Base-by-base conservation (phyloP, 768 basidiomycete genomes). In the Neoboletus brunneissimus region DNA sequence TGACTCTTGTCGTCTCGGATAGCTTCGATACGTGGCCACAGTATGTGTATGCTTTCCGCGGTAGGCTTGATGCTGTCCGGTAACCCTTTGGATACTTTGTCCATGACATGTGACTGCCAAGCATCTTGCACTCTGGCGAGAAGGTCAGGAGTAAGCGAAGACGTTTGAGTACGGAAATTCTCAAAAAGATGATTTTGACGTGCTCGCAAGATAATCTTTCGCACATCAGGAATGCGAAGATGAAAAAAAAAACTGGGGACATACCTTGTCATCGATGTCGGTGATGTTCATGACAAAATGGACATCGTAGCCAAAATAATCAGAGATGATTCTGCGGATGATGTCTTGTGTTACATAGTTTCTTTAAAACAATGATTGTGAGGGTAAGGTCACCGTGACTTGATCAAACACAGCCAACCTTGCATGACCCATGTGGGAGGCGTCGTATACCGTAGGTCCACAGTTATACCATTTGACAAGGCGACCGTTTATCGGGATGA, bases 261-360 rank as follows among this genome's bases (percentile, higher is more conserved):
- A 51, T 56, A 91, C 96, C 85, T 99, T 99, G 81, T 98, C 97
- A 67, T 99, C 97, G 58, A 99, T 97, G 73, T 99, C 96, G 5
- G 97, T 99, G 64, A 99, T 85, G 72, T 99, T 99, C 94, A 97
- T 97, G 44, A 98, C 96, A 68, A 98, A 97, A 71, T 98, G 93
- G 54, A 99, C 89, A 68, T 98, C 91, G 67, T 95, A 98, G 25
- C 91, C 90, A 74, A 98, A 98, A 75, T 96, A 98, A 75, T 98
- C 94, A 1, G 87, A 80, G 79, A 98, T 78, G 50, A 99, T 91
- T 48, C 97, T 70, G n/a, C 67, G 65, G 4, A 67, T 58, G 31
- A 68, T 57, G n/a, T 69, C 63, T 51, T 69, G 67, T 10, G 68
- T 65, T 25, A 60, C 60, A 75, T 99, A 99, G 78, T 97, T 98